Evolutionary conservation across 2,329 filamentous ascomycete genomes (phyloP).

Genomic region (Escovopsis sp.): DNA sequence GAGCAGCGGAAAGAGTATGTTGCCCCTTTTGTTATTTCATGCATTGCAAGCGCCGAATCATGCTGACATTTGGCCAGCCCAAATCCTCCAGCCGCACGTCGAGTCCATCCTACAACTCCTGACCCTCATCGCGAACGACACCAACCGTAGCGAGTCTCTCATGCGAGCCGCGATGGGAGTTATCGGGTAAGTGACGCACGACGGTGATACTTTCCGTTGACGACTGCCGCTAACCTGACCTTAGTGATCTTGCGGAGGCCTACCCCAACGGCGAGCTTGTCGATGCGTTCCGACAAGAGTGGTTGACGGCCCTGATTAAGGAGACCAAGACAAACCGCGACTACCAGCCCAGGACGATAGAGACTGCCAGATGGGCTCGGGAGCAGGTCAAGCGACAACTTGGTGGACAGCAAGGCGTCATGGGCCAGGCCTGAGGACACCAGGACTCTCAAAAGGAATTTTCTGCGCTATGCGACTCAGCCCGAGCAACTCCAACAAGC

Average conservation of each 20-base stretch:
- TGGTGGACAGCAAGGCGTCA: constrained; percentile 35
- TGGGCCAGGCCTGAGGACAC: constrained; percentile 31
- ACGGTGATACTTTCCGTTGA: not conserved
- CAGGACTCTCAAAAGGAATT: not conserved
- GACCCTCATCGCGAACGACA: constrained; percentile 63
- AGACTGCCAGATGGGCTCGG: constrained; percentile 92
- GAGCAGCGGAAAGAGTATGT: constrained; percentile 58
- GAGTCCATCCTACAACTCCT: constrained; percentile 79
- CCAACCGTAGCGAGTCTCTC: constrained; percentile 79
- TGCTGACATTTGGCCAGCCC: constrained; percentile 34
- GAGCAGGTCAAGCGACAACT: constrained; percentile 94
- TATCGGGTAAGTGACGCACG: constrained; percentile 56
- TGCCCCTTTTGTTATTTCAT: not conserved
- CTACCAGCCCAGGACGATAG: constrained; percentile 69
- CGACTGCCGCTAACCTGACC: not conserved
- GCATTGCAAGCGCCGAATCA: not conserved
- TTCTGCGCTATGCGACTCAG: not conserved
- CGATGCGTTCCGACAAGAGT: constrained; percentile 76
- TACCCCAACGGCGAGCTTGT: constrained; percentile 84
- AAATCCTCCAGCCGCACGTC: constrained; percentile 61
- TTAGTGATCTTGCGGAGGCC: constrained; percentile 79
- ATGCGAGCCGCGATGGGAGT: constrained; percentile 95
- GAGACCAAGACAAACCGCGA: constrained; percentile 85
- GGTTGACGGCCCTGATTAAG: constrained; percentile 79
- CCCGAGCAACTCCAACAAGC: not conserved